phyloP scores from a whole-genome alignment of 352 stramenopile genomes.

The Stephanocyclus meneghinianus region DNA sequence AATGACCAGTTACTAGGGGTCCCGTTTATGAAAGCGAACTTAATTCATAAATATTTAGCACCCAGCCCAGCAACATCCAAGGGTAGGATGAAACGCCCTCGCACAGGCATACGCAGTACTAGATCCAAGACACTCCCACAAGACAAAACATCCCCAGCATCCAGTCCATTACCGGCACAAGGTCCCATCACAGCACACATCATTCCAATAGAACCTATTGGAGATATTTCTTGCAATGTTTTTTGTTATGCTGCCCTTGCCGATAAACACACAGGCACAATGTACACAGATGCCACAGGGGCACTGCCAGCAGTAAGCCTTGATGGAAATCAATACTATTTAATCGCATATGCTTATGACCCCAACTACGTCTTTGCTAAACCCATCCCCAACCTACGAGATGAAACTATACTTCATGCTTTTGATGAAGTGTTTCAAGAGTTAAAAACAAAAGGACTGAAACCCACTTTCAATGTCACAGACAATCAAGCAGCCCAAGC shows the following conservation, averaged over 20 bases:
- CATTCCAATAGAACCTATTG: too few species aligned
- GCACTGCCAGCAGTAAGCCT: too few species aligned
- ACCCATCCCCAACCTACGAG: not conserved
- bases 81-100: conserved; percentile 9
- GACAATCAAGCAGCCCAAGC: conserved; percentile 30
- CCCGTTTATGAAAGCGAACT: too few species aligned
- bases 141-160: too few species aligned
- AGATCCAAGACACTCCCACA: too few species aligned
- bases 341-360: not conserved
- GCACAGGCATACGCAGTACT: not conserved
- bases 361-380: not conserved
- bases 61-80: conserved; percentile 5
- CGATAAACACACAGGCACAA: not conserved
- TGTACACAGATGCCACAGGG: too few species aligned
- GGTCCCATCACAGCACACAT: too few species aligned
- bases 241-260: not conserved
- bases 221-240: too few species aligned
- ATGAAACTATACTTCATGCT: not conserved
- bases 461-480: conserved; percentile 34
- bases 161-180: too few species aligned
- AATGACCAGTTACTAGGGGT: too few species aligned
- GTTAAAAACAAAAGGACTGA: conserved; percentile 12
- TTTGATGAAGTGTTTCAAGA: conserved; percentile 25
- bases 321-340: not conserved
- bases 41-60: conserved; percentile 8